Evolutionary conservation across 805 yeast species (phyloP), one percentile per base, ranked within the genome.

Genomic region (Kazachstania psychrophila): DNA sequence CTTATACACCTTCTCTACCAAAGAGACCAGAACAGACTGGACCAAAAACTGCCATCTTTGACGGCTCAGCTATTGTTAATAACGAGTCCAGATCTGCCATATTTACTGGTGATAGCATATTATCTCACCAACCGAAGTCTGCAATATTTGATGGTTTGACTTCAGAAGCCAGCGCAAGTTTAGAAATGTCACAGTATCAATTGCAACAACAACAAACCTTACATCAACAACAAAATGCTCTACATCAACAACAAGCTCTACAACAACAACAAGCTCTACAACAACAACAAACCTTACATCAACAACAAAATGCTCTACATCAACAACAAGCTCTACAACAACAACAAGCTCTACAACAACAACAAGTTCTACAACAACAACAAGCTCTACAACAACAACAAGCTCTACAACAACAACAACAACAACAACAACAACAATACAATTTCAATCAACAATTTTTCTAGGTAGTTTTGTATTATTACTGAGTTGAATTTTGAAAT

Each of bases 1-100:
- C n/a, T 14, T 10, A 30, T 2, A 28, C 47, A 2, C 62, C 62
- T 7, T 58, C 66, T 2, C 51, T 69, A 28, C 75, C 75, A 6
- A 27, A 7, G 12, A 60, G 73, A 43, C 61, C 61, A 25, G 46
- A 59, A 15, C 49, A 54, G 8, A 61, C 57, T 8, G 56, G 53
- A 2, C 61, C 66, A 0, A 51, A 60, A 37, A 49, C 49, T 3
- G 59, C 64, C 0, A 48, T 51, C 1, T 62, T 65, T 48, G 70
- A 55, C 37, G 40, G 40, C 4, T 26, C 20, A 8, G 5, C 24
- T 16, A 18, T 18, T 9, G 14, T 8, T 10, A 15, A 6, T 11
- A 23, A n/a, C 23, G 30, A 28, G 20, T 57, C 49, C 14, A 34
- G 18, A 27, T 16, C 33, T 13, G 41, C 37, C 15, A 12, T 37